A percentile compares a stretch with the other conserved stretches of the same genome.
Evolutionary conservation across 2,329 filamentous ascomycete species (phyloP).

Genomic region (Aureobasidium namibiae): DNA sequence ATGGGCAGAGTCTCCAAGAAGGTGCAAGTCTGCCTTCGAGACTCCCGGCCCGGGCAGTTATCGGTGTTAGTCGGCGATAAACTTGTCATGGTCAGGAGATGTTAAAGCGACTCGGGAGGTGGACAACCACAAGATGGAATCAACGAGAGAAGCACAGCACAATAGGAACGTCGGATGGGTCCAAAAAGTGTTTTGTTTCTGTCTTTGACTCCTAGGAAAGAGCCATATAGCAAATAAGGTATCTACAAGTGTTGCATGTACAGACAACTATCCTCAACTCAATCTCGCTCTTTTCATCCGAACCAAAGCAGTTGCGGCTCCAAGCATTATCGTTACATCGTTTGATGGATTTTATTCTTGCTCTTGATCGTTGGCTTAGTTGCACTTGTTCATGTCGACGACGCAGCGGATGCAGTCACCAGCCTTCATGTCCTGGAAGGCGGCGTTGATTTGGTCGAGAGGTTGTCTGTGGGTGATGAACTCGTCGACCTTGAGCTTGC

Average conservation of each 20-base stretch:
- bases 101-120: not conserved
- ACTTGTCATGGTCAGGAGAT: not conserved
- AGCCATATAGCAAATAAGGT: not conserved
- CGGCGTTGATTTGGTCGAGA: conserved; percentile 75
- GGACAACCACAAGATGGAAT: not conserved
- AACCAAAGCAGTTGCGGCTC: conserved; percentile 4
- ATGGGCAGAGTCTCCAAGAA: not conserved
- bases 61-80: not conserved
- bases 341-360: conserved; percentile 1
- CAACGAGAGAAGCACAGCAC: not conserved
- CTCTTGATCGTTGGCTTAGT: not conserved
- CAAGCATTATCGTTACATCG: conserved; percentile 11
- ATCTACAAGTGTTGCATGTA: conserved; percentile 7
- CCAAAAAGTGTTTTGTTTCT: conserved; percentile 4
- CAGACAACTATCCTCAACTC: not conserved
- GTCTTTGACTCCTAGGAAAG: not conserved
- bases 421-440: conserved; percentile 88
- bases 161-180: not conserved
- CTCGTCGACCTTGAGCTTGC: conserved; percentile 94
- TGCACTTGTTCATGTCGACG: conserved; percentile 49
- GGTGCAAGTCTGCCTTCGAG: not conserved
- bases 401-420: conserved; percentile 97
- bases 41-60: not conserved
- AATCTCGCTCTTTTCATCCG: not conserved
- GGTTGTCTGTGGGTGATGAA: conserved; percentile 96